phyloP scores from a whole-genome alignment of 2,329 filamentous ascomycete genomes.

The Epichloe scottii region DNA sequence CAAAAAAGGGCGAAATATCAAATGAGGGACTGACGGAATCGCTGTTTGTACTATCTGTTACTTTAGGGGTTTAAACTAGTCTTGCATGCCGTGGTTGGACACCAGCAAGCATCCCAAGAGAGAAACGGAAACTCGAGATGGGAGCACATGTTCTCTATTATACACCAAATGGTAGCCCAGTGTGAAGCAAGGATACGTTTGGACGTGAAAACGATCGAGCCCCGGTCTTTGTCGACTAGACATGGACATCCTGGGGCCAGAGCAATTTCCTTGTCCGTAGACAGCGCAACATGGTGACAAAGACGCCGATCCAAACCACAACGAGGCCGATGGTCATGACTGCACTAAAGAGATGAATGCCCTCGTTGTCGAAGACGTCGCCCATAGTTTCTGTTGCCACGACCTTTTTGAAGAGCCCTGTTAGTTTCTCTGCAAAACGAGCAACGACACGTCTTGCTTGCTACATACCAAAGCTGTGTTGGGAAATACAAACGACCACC shows the following conservation, averaged over 20 bases:
- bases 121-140: neutral
- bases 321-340: conserved; percentile 55
- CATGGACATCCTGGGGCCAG: conserved; percentile 52
- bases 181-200: conserved; percentile 1
- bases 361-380: conserved; percentile 42
- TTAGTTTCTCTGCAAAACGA: neutral
- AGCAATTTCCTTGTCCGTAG: conserved; percentile 55
- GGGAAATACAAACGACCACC: conserved; percentile 74
- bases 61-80: neutral
- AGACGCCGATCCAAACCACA: conserved; percentile 55
- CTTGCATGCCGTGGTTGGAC: neutral
- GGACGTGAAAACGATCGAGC: neutral
- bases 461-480: conserved; percentile 52
- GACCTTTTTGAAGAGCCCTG: conserved; percentile 15
- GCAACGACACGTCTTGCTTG: neutral
- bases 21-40: neutral
- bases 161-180: conserved; percentile 3
- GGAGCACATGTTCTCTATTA: neutral
- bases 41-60: neutral
- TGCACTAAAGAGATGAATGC: conserved; percentile 55
- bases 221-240: conserved; percentile 4
- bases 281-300: conserved; percentile 58
- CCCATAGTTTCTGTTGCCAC: conserved; percentile 64
- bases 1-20: neutral
- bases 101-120: neutral